Conservation (phyloP, 345 rosid species). For the Hypericum perforatum region DNA sequence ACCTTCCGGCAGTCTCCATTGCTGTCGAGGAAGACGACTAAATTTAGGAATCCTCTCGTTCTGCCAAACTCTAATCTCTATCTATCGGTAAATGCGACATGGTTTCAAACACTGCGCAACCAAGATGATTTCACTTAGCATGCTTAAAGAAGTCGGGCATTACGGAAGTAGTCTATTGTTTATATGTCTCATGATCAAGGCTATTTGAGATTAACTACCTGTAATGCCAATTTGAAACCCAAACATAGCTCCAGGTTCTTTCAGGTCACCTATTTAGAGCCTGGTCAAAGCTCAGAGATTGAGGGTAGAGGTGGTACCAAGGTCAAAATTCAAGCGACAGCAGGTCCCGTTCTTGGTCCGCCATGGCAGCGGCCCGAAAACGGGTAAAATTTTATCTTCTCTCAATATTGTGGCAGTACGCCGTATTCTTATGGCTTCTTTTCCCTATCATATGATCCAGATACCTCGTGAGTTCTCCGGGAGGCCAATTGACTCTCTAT, state of each 20-base stretch:
- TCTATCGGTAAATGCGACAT: too few species aligned
- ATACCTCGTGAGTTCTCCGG: conserved; percentile 49
- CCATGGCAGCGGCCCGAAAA: conserved; percentile 99
- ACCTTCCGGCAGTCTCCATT: too few species aligned
- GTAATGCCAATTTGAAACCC: conserved; percentile 12
- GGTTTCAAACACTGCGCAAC: too few species aligned
- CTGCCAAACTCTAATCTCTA: too few species aligned
- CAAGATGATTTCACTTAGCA: too few species aligned
- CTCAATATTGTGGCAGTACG: not conserved
- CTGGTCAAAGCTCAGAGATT: conserved; percentile 51
- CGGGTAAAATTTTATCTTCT: conserved; percentile 36
- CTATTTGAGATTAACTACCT: too few species aligned
- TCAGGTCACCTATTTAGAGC: conserved; percentile 76
- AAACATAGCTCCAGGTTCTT: conserved; percentile 21
- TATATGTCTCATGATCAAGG: too few species aligned
- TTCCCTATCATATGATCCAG: conserved; percentile 23
- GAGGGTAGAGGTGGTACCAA: conserved; percentile 39
- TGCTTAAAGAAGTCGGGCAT: too few species aligned
- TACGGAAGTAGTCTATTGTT: too few species aligned
- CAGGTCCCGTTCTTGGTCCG: conserved; percentile 92
- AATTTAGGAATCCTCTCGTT: too few species aligned
- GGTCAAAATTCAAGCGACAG: conserved; percentile 57
- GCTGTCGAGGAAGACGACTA: too few species aligned
- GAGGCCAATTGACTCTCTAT: conserved; percentile 57
- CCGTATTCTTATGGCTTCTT: not conserved